A percentile compares a stretch with the other conserved stretches of the same genome.
phyloP scores from a whole-genome alignment of 805 yeast genomes.

The Zygotorulaspora sp. region DNA sequence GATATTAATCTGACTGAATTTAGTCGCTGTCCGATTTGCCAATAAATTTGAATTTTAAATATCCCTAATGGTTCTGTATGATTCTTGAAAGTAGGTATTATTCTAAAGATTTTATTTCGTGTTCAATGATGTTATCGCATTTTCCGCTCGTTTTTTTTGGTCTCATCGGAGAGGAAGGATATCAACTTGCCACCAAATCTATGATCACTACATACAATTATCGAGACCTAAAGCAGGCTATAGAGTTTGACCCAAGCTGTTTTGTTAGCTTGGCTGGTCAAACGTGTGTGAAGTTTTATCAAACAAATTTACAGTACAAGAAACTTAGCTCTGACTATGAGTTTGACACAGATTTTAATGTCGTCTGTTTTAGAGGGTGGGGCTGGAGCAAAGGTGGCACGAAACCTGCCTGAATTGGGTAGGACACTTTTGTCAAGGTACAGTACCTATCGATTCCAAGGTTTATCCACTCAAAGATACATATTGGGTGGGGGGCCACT shows the following conservation, averaged over 20 bases:
- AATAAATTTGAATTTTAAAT: no score
- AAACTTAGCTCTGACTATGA: constrained; percentile 5
- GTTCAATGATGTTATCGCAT: neutral
- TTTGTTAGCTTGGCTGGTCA: neutral
- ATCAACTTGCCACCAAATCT: constrained; percentile 1
- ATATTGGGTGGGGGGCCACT: constrained; percentile 1
- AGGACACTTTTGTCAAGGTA: constrained; percentile 4
- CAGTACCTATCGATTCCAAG: neutral
- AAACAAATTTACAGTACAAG: neutral
- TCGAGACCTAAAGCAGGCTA: neutral
- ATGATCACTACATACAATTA: neutral
- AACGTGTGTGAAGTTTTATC: neutral
- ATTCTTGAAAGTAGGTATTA: no score
- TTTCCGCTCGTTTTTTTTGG: constrained; percentile 3
- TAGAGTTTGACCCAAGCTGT: neutral
- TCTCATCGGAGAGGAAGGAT: constrained; percentile 1
- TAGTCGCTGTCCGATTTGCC: no score
- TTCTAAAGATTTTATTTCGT: neutral
- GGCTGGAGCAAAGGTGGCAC: constrained; percentile 7
- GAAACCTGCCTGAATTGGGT: constrained; percentile 6
- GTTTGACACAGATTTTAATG: constrained; percentile 10
- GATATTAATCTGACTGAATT: no score
- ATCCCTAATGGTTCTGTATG: no score
- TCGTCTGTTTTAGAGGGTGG: constrained; percentile 13
- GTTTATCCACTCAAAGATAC: neutral